Conservation (phyloP, 2,329 filamentous ascomycete genomes). For the Coniochaeta hoffmannii region DNA sequence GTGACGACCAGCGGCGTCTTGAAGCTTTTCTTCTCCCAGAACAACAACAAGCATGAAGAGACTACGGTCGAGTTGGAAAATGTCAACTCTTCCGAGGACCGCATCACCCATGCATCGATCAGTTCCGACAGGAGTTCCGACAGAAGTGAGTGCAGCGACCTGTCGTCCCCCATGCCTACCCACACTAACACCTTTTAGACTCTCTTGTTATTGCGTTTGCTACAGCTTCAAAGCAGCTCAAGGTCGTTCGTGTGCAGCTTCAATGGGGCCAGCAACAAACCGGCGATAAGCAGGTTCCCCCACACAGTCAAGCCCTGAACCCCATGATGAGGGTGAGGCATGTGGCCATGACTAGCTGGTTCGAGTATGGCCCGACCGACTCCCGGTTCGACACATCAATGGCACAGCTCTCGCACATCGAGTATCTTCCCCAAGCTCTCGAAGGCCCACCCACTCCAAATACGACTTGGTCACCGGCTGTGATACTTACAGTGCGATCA, state of each 20-base stretch:
- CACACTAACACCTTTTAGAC: constrained; percentile 17
- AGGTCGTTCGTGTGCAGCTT: constrained; percentile 65
- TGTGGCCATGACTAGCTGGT: constrained; percentile 50
- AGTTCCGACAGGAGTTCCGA: constrained; percentile 70
- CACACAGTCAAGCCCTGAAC: constrained; percentile 37
- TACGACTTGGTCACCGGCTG: constrained; percentile 44
- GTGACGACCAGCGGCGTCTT: constrained; percentile 69
- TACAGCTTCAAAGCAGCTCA: constrained; percentile 64
- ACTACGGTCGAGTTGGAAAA: constrained; percentile 67
- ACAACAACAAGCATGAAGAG: constrained; percentile 65
- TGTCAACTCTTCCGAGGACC: constrained; percentile 61
- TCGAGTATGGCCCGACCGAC: constrained; percentile 37
- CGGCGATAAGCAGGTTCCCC: constrained; percentile 45
- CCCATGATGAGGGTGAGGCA: constrained; percentile 48
- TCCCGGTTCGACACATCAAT: constrained; percentile 41
- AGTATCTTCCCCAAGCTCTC: constrained; percentile 60
- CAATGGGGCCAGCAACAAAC: constrained; percentile 61
- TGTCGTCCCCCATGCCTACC: neutral
- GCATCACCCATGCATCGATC: constrained; percentile 74
- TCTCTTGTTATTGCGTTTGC: constrained; percentile 59
- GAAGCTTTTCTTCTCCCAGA: constrained; percentile 71
- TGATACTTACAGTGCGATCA: constrained; percentile 68
- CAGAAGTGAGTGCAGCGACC: constrained; percentile 46
- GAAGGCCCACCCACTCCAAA: constrained; percentile 31
- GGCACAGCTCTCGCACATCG: constrained; percentile 64